phyloP scores from a whole-genome alignment of 176 grass and related monocot species.

The Cenchrus fungigraminus region DNA sequence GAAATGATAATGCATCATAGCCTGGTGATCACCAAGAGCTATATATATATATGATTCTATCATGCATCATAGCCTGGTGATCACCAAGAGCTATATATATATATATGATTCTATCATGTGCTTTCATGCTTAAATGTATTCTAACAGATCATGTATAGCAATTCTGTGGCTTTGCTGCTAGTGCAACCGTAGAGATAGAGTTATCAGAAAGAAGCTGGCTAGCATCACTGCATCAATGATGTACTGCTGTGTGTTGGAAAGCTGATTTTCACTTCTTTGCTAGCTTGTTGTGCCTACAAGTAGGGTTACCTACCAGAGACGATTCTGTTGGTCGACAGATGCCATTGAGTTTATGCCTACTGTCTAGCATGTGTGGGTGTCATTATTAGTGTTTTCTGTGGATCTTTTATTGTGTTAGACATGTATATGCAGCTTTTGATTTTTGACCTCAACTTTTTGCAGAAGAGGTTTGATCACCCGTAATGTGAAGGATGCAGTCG shows the following conservation, averaged over 20 bases:
- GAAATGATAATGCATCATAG: not conserved
- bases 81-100: not conserved
- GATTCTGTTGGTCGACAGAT: not conserved
- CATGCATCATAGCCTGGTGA: not conserved
- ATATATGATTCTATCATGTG: not conserved
- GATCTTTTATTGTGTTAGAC: not conserved
- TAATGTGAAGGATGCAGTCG: slow-evolving; percentile 82
- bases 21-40: not conserved
- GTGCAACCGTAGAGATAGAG: not conserved
- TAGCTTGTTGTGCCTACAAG: not conserved
- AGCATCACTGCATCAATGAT: not conserved
- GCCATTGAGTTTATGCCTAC: not conserved
- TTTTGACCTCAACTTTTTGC: slow-evolving; percentile 38
- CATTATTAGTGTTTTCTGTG: not conserved
- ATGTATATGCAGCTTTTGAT: slow-evolving; percentile 21
- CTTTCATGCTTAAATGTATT: not conserved
- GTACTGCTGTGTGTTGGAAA: not conserved
- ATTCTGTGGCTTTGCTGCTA: not conserved
- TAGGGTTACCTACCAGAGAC: not conserved
- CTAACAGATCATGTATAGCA: not conserved
- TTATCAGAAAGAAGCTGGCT: not conserved
- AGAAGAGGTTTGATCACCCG: slow-evolving; percentile 95
- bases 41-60: not conserved
- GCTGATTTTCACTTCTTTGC: not conserved
- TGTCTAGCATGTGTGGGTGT: not conserved